phyloP scores from a whole-genome alignment of 73 alveolate species.

The Paramecium sexaurelia region DNA sequence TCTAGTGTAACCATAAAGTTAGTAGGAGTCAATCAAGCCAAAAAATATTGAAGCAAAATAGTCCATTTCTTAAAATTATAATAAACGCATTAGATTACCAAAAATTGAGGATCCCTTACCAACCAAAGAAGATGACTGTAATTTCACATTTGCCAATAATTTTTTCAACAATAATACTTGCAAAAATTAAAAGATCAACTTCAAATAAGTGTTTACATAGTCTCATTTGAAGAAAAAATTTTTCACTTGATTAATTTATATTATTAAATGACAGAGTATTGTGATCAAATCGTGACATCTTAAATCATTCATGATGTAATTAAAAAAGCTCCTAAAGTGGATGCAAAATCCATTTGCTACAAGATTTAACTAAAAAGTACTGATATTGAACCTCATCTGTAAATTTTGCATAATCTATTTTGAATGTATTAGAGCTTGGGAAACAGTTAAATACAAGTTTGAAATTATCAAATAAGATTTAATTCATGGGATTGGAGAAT shows the following conservation, averaged over 20 bases:
- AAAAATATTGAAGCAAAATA: neutral
- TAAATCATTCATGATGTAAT: neutral
- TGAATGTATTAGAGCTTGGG: neutral
- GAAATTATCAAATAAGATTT: neutral
- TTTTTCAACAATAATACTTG: neutral
- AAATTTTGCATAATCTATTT: neutral
- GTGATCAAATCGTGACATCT: neutral
- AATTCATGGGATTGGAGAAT: neutral
- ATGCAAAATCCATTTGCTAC: neutral
- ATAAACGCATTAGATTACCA: conserved; percentile 19
- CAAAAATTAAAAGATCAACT: conserved; percentile 19
- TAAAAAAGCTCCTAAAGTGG: neutral
- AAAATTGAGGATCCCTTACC: neutral
- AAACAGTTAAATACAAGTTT: neutral
- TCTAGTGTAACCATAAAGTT: neutral
- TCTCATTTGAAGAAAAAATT: conserved; percentile 33
- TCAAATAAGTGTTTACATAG: conserved; percentile 17
- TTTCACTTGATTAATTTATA: conserved; percentile 11
- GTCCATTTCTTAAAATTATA: conserved; percentile 16
- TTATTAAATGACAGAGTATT: neutral
- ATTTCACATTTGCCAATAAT: conserved; percentile 29
- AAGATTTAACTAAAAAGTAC: neutral
- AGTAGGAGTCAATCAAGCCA: neutral
- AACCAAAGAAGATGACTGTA: neutral
- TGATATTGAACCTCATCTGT: neutral